phyloP scores from a whole-genome alignment of 179 eudicot genomes.

The Camellia oleifera region DNA sequence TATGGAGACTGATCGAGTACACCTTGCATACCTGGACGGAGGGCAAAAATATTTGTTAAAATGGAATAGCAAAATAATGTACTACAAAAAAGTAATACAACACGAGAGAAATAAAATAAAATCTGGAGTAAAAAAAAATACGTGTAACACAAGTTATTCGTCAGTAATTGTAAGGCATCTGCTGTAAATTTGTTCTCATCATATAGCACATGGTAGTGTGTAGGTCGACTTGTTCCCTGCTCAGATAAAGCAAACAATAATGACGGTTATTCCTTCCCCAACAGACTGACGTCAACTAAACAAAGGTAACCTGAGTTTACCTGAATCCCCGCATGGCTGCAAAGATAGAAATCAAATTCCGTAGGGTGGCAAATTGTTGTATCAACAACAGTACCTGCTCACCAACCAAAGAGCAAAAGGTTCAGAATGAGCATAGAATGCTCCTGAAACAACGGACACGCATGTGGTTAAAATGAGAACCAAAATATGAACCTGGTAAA shows the following conservation, averaged over 20 bases:
- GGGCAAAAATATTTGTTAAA: too few species aligned
- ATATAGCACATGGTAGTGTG: conserved; percentile 67
- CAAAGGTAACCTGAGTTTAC: conserved; percentile 22
- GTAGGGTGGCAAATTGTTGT: conserved; percentile 63
- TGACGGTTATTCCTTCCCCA: neutral
- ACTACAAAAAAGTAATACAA: neutral
- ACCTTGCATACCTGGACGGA: conserved; percentile 50
- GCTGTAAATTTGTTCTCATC: conserved; percentile 65
- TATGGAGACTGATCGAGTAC: conserved; percentile 61
- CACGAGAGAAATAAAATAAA: neutral
- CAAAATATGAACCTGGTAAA: conserved; percentile 55
- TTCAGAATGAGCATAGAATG: neutral
- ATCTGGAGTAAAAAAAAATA: conserved; percentile 12
- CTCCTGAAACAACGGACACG: too few species aligned
- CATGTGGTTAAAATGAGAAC: neutral
- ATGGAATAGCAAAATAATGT: too few species aligned
- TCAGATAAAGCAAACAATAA: neutral
- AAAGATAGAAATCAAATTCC: conserved; percentile 63
- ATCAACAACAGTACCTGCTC: conserved; percentile 74
- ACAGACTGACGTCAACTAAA: neutral
- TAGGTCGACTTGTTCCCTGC: conserved; percentile 72
- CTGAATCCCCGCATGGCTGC: conserved; percentile 72
- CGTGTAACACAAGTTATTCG: conserved; percentile 73
- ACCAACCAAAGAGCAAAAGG: neutral
- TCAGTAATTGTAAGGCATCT: conserved; percentile 53